phyloP scores from a whole-genome alignment of 2,329 filamentous ascomycete genomes.

The Aurifilum marmelostoma region DNA sequence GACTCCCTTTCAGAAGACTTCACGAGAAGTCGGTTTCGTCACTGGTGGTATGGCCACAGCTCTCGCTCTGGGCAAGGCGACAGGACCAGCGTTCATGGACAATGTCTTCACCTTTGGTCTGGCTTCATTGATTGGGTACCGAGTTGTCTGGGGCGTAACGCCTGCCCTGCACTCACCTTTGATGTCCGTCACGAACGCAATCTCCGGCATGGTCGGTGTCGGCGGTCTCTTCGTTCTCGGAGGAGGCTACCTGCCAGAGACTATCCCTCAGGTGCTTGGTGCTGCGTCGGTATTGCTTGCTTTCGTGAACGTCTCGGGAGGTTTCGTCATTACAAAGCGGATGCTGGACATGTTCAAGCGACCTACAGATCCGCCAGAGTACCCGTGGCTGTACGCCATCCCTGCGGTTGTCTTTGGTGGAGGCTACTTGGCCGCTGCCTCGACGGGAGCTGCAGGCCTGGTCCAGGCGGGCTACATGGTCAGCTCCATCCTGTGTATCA shows the following conservation, averaged over 20 bases:
- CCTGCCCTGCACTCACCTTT: constrained; percentile 85
- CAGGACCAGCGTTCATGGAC: constrained; percentile 82
- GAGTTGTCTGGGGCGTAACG: constrained; percentile 83
- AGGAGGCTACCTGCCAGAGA: constrained; percentile 76
- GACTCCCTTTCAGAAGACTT: constrained; percentile 81
- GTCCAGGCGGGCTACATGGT: constrained; percentile 87
- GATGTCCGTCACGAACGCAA: constrained; percentile 93
- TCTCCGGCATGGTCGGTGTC: constrained; percentile 87
- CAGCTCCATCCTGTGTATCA: constrained; percentile 83
- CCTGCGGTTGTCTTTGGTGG: constrained; percentile 78
- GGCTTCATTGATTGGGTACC: constrained; percentile 83
- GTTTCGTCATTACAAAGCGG: constrained; percentile 88
- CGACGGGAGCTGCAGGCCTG: constrained; percentile 80
- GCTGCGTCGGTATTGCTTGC: constrained; percentile 80
- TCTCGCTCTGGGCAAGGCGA: constrained; percentile 77
- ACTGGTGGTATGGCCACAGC: constrained; percentile 78
- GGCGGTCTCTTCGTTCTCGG: constrained; percentile 89
- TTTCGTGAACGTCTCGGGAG: constrained; percentile 86
- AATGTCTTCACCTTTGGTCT: constrained; percentile 86
- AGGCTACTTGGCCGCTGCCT: constrained; percentile 78
- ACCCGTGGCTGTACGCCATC: constrained; percentile 83
- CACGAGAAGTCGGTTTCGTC: constrained; percentile 73
- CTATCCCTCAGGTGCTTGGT: constrained; percentile 77
- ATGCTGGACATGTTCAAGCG: constrained; percentile 93
- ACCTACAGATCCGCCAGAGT: constrained; percentile 85